Evolutionary conservation across 345 rosid genomes (phyloP).

Genomic region (Adansonia digitata): DNA sequence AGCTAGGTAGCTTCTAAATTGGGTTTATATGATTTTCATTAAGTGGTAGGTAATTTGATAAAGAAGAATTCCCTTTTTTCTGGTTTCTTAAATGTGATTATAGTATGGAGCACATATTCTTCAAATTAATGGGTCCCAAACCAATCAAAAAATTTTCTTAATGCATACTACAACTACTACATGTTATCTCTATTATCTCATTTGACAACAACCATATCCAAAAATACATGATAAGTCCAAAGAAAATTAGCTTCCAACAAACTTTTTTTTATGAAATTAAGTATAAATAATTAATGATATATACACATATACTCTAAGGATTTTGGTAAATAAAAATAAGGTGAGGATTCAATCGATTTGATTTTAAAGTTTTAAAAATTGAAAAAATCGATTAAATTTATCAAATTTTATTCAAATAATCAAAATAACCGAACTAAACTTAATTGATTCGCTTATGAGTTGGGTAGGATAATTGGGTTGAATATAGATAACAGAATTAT

Average conservation of each 20-base stretch:
- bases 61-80: not conserved
- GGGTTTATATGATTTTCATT: not conserved
- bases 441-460: too few relatives aligned
- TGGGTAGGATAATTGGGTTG: too few relatives aligned
- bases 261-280: not conserved
- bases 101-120: not conserved
- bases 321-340: not conserved
- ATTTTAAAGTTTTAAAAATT: too few relatives aligned
- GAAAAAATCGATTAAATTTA: too few relatives aligned
- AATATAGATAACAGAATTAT: too few relatives aligned
- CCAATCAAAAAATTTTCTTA: not conserved
- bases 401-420: too few relatives aligned
- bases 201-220: conserved; percentile 9
- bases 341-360: too few relatives aligned
- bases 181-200: conserved; percentile 2
- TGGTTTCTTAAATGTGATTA: not conserved
- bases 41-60: not conserved
- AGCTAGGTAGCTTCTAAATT: not conserved
- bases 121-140: conserved; percentile 6
- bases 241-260: not conserved
- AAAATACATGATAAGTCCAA: not conserved
- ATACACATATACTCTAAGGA: not conserved
- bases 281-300: not conserved
- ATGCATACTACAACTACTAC: not conserved
- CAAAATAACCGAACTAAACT: too few relatives aligned